phyloP scores from a whole-genome alignment of 495 filamentous ascomycete species.

The Astrocystis sublimbata region DNA sequence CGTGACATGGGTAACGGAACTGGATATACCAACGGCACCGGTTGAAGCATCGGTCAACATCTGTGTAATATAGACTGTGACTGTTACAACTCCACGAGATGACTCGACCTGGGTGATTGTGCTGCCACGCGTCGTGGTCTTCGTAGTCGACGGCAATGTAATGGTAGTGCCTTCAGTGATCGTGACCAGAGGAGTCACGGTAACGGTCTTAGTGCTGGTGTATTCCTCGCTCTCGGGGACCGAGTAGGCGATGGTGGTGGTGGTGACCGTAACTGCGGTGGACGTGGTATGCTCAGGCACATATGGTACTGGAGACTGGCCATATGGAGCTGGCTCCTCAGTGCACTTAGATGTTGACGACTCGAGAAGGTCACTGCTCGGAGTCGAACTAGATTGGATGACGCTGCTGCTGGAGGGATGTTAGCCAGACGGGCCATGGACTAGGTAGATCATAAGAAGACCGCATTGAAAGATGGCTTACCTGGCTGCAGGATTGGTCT shows the following conservation, averaged over 20 bases:
- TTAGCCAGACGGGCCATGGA: not conserved
- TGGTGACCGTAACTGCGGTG: constrained; percentile 12
- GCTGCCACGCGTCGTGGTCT: not conserved
- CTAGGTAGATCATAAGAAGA: not conserved
- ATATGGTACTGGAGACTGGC: not conserved
- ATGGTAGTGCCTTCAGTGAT: constrained; percentile 5
- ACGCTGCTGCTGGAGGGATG: not conserved
- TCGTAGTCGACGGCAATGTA: not conserved
- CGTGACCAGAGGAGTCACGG: constrained; percentile 14
- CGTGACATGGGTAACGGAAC: not conserved
- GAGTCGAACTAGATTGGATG: not conserved
- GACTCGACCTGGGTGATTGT: not conserved
- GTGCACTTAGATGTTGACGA: constrained; percentile 7
- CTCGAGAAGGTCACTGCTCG: not conserved
- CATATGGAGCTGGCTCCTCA: not conserved
- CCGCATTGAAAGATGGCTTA: not conserved
- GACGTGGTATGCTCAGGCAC: not conserved
- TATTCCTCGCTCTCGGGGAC: constrained; percentile 4
- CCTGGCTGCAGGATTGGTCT: not conserved
- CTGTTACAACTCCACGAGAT: constrained; percentile 10
- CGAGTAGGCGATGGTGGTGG: constrained; percentile 7
- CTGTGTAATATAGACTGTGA: constrained; percentile 18
- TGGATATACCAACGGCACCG: constrained; percentile 17
- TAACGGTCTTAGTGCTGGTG: constrained; percentile 18
- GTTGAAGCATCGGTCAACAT: constrained; percentile 14